phyloP scores from a whole-genome alignment of 495 filamentous ascomycete species.

The Penicillium silybi region DNA sequence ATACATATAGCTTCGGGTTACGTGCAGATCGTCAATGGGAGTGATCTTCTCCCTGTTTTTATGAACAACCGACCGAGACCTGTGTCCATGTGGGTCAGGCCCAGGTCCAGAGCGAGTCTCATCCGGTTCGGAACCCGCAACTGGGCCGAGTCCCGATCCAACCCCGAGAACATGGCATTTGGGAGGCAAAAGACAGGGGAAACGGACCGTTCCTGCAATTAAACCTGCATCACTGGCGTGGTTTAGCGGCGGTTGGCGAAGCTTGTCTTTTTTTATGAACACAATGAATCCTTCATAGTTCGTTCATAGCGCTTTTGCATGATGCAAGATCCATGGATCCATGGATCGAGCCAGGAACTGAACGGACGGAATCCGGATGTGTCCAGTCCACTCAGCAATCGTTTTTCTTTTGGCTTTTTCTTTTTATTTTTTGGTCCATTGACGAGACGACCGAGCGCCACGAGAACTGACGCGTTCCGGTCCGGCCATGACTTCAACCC shows the following conservation, averaged over 20 bases:
- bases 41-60: too few relatives aligned
- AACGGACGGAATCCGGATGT: neutral
- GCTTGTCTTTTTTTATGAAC: neutral
- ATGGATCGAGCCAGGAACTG: neutral
- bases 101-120: too few relatives aligned
- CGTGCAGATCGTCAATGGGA: too few relatives aligned
- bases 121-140: too few relatives aligned
- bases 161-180: neutral
- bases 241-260: neutral
- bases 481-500: slow-evolving; percentile 20
- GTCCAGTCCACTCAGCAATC: neutral
- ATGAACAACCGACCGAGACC: too few relatives aligned
- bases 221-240: neutral
- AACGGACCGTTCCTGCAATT: neutral
- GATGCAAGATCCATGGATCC: neutral
- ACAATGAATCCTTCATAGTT: too few relatives aligned
- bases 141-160: neutral
- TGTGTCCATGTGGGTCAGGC: too few relatives aligned
- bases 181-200: neutral
- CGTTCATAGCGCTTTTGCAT: neutral
- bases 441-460: neutral
- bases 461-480: slow-evolving; percentile 7
- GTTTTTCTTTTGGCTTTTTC: neutral
- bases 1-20: too few relatives aligned
- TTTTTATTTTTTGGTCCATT: neutral